Percentiles rank a stretch among this genome's conserved stretches.
Conservation (phyloP, 2,329 filamentous ascomycete genomes). For the Dothideomycetes sp. region DNA sequence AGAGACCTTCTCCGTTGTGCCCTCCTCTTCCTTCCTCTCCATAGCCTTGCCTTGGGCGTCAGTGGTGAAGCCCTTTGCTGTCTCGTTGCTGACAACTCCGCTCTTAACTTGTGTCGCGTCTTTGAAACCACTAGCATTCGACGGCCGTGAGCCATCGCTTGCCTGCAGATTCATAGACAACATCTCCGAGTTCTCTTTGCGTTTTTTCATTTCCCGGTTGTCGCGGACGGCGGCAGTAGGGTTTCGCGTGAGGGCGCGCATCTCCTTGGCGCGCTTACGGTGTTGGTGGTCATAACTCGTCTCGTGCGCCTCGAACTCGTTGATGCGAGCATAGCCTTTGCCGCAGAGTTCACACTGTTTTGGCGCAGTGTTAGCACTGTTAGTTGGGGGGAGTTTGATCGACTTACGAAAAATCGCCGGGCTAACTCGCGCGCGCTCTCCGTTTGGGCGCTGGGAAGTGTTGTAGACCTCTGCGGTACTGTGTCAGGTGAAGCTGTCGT, state of each 20-base stretch:
- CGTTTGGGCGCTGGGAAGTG: conserved; percentile 7
- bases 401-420: no score
- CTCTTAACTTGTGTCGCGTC: background rate
- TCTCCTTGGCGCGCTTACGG: conserved; percentile 77
- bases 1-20: conserved; percentile 1
- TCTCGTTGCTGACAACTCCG: background rate
- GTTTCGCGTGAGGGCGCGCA: conserved; percentile 73
- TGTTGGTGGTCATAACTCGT: conserved; percentile 93
- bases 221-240: conserved; percentile 54
- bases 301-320: conserved; percentile 92
- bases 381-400: no score
- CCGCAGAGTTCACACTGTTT: conserved; percentile 66
- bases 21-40: background rate
- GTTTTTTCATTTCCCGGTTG: conserved; percentile 46
- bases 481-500: background rate
- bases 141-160: background rate
- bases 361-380: no score
- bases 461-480: conserved; percentile 3
- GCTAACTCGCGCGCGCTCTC: conserved; percentile 7
- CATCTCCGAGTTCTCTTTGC: conserved; percentile 10
- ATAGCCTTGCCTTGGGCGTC: background rate
- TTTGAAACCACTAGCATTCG: background rate
- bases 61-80: background rate
- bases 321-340: conserved; percentile 90
- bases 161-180: conserved; percentile 8